Percentiles rank a stretch among this genome's conserved stretches.
Conservation (phyloP, 2,329 filamentous ascomycete species). For the Claviceps sp. region DNA sequence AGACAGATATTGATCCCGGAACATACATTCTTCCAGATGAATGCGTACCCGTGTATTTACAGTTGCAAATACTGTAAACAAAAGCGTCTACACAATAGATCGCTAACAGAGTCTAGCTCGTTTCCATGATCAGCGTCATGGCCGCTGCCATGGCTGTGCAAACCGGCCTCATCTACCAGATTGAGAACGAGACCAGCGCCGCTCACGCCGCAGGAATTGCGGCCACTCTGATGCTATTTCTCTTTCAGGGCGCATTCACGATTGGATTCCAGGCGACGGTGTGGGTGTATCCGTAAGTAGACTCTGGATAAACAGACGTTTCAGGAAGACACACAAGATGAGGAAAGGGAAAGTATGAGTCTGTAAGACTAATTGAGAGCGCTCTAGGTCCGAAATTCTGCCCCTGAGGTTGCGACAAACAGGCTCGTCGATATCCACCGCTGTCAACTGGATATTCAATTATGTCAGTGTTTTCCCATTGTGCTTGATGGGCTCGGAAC, state of each 20-base stretch:
- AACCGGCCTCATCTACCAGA: constrained; percentile 26
- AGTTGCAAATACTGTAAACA: too few species aligned
- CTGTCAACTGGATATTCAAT: constrained; percentile 21
- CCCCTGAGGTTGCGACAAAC: constrained; percentile 18
- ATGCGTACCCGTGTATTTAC: too few species aligned
- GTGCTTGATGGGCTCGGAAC: too few species aligned
- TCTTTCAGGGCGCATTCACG: constrained; percentile 14
- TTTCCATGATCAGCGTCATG: constrained; percentile 28
- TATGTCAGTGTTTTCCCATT: constrained; percentile 12
- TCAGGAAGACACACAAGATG: neutral
- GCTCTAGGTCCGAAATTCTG: constrained; percentile 18
- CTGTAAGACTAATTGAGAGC: neutral
- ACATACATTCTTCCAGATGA: too few species aligned
- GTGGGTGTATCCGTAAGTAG: constrained; percentile 18
- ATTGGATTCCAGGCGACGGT: constrained; percentile 17
- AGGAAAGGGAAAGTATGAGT: neutral
- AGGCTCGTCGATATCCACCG: constrained; percentile 20
- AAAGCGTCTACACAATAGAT: neutral
- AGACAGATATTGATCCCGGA: neutral
- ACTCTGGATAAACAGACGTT: neutral
- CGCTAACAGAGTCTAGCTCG: constrained; percentile 10
- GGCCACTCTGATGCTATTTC: constrained; percentile 27
- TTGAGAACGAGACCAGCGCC: constrained; percentile 20
- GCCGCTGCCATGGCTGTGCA: constrained; percentile 27
- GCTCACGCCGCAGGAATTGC: constrained; percentile 22